Evolutionary conservation across 2,329 filamentous ascomycete genomes (phyloP), one percentile per base, ranked within the genome.

Genomic region (Cercospora zeina): DNA sequence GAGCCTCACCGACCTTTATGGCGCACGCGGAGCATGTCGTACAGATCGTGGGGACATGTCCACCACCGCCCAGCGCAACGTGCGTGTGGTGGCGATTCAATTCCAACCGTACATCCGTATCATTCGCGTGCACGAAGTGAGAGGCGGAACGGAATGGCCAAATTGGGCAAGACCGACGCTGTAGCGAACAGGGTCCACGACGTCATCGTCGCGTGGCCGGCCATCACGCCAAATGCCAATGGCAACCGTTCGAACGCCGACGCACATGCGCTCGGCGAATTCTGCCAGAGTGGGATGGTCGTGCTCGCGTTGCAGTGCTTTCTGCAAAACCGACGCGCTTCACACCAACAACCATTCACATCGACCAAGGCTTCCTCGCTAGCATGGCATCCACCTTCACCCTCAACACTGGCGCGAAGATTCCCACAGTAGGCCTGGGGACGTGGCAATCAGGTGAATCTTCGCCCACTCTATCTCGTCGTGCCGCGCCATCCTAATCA

Each of bases 391-490:
- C 39, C 66, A 68, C 27, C 3, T 74, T 76, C 62, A 73, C 72
- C 9, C 69, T 76, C 62, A 76, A 76, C 69, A 76, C 73, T 49
- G 75, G 75, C 62, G 73, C 74, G 2, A 74, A 72, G 55, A 77
- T 77, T 56, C 75, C 75, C 2, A 72, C 74, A 16, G 68, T 77
- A 4, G 75, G 75, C 11, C 67, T 77, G 19, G 75, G 76, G 39
- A 77, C 75, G 24, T 77, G 76, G 75, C 75, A 77, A 61, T 73
- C 70, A 50, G 62, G 47, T 54, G 16, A 58, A 31, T 50, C 30
- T 13, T 31, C 2, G 30, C 19, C 19, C 8, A 10, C 30, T 30
- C 10, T 27, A 16, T 13, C 14, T 21, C 19, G 19, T 13, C 13
- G 39, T 36, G 31, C 5, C 16, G 24, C n/a, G 9, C 6, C 13